Conservation (phyloP, 805 yeast genomes). For the Barnettozyma botsteinii region DNA sequence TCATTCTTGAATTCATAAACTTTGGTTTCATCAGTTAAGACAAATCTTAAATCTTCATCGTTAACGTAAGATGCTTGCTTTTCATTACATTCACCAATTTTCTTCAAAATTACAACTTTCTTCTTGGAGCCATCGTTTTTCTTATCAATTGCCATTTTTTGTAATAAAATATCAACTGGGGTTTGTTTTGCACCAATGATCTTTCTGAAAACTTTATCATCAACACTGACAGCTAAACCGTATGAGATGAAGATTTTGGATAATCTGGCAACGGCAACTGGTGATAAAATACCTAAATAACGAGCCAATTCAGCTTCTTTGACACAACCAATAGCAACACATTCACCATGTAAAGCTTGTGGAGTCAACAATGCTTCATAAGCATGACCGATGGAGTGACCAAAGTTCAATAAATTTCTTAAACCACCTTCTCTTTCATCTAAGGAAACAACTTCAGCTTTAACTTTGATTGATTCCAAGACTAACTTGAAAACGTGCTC, state of each 20-base stretch:
- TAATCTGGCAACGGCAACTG: slow-evolving; percentile 90
- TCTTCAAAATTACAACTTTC: slow-evolving; percentile 75
- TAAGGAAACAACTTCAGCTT: slow-evolving; percentile 87
- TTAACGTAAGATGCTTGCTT: slow-evolving; percentile 78
- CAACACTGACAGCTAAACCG: slow-evolving; percentile 74
- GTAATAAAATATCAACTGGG: slow-evolving; percentile 67
- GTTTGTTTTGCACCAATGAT: slow-evolving; percentile 65
- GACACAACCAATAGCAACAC: slow-evolving; percentile 96
- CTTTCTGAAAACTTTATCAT: slow-evolving; percentile 65
- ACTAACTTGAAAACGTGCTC: slow-evolving; percentile 78
- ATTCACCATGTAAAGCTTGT: slow-evolving; percentile 94
- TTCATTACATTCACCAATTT: slow-evolving; percentile 87
- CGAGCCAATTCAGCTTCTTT: slow-evolving; percentile 94
- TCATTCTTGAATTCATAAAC: slow-evolving; percentile 51
- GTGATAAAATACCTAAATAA: slow-evolving; percentile 79
- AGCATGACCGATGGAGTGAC: slow-evolving; percentile 97
- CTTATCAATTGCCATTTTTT: slow-evolving; percentile 93
- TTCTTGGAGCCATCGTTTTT: slow-evolving; percentile 92
- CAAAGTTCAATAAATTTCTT: slow-evolving; percentile 88
- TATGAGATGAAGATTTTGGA: slow-evolving; percentile 79
- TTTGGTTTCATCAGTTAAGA: slow-evolving; percentile 73
- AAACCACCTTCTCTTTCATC: slow-evolving; percentile 96
- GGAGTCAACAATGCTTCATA: slow-evolving; percentile 97
- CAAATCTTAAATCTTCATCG: slow-evolving; percentile 74
- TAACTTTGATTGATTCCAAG: slow-evolving; percentile 78